phyloP scores from a whole-genome alignment of 2,329 filamentous ascomycete genomes.

The Cyphellophora attinorum region DNA sequence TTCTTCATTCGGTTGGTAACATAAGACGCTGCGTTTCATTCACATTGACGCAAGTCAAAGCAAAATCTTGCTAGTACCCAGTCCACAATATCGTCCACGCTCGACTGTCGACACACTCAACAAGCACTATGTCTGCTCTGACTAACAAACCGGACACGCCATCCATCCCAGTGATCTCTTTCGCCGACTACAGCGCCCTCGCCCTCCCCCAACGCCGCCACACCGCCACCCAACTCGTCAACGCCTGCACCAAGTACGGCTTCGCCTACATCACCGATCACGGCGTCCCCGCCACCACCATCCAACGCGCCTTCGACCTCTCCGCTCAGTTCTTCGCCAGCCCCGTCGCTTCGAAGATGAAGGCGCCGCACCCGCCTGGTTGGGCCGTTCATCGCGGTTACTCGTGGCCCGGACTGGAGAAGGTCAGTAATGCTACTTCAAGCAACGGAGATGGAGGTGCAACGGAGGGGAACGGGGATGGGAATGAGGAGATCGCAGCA shows the following conservation, averaged over 20 bases:
- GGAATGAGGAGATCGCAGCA: slow-evolving; percentile 28
- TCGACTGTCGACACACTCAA: too few relatives aligned
- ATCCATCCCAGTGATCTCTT: too few relatives aligned
- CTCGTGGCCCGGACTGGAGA: slow-evolving; percentile 45
- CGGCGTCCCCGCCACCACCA: slow-evolving; percentile 27
- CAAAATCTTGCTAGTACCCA: too few relatives aligned
- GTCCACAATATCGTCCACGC: too few relatives aligned
- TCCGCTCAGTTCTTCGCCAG: slow-evolving; percentile 36
- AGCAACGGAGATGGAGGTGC: slow-evolving; percentile 27
- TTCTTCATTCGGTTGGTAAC: too few relatives aligned
- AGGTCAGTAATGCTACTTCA: slow-evolving; percentile 38
- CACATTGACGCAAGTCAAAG: too few relatives aligned
- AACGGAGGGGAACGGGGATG: too few relatives aligned
- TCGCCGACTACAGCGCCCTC: too few relatives aligned
- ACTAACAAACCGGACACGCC: too few relatives aligned
- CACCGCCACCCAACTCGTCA: slow-evolving; percentile 23
- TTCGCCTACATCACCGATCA: slow-evolving; percentile 42
- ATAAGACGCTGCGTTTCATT: too few relatives aligned
- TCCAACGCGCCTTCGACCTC: slow-evolving; percentile 36
- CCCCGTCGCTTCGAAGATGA: slow-evolving; percentile 35
- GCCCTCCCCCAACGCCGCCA: too few relatives aligned
- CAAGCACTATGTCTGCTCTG: too few relatives aligned
- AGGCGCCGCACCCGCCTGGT: slow-evolving; percentile 40
- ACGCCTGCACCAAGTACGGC: slow-evolving; percentile 34
- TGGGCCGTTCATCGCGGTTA: slow-evolving; percentile 45